Evolutionary conservation across 2,329 filamentous ascomycete genomes (phyloP).

Genomic region (Pseudogymnoascus sp.): DNA sequence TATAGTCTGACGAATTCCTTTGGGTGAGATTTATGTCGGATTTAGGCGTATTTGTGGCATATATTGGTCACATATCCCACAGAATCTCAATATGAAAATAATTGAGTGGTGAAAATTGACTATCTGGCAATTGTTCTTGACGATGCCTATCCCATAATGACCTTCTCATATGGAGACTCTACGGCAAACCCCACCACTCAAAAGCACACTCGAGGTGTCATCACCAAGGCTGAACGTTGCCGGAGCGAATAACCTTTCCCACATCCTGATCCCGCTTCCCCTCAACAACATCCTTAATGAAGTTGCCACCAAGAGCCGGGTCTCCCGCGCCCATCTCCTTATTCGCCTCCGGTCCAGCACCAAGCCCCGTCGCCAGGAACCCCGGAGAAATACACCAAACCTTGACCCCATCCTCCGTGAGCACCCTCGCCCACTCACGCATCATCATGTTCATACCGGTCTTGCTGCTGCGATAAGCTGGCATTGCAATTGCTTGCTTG

Average conservation of each 20-base stretch:
- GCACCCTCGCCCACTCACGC: constrained; percentile 34
- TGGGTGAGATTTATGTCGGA: not conserved
- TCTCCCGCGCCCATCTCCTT: constrained; percentile 27
- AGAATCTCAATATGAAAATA: not conserved
- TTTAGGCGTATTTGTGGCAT: not conserved
- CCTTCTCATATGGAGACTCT: not conserved
- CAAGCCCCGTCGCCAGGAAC: constrained; percentile 38
- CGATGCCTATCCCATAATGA: not conserved
- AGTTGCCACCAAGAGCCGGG: constrained; percentile 29
- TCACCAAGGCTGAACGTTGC: constrained; percentile 20
- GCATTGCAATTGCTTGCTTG: constrained; percentile 24
- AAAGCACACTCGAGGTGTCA: not conserved
- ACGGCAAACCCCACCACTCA: not conserved
- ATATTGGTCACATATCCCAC: not conserved
- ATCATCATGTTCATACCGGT: constrained; percentile 41
- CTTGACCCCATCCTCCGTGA: constrained; percentile 42
- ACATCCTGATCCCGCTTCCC: constrained; percentile 33
- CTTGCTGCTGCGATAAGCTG: constrained; percentile 35
- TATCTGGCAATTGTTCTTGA: not conserved
- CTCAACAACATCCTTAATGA: constrained; percentile 34
- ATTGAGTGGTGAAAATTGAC: not conserved
- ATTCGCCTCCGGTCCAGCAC: constrained; percentile 21
- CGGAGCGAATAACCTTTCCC: constrained; percentile 29
- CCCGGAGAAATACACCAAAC: constrained; percentile 41
- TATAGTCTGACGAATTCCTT: not conserved